Conservation (phyloP, 768 basidiomycete species). For the Psilocybe cubensis region DNA sequence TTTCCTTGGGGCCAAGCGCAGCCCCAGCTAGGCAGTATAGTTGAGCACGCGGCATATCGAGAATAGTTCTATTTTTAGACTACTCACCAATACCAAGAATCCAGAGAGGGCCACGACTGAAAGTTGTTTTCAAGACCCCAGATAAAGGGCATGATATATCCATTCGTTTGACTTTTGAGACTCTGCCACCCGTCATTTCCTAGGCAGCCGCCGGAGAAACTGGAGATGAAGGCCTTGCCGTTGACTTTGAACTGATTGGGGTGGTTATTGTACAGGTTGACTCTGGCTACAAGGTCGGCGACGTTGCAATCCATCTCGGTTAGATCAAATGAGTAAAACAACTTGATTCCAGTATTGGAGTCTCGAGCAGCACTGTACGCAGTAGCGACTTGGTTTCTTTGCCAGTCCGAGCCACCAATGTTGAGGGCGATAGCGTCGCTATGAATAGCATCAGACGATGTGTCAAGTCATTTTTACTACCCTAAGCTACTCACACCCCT, state of each 20-base stretch:
- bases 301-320: conserved; percentile 52
- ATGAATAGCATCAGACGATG: conserved; percentile 17
- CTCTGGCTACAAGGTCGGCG: conserved; percentile 41
- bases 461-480: conserved; percentile 19
- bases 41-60: not conserved
- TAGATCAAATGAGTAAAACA: conserved; percentile 63
- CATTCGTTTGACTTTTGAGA: conserved; percentile 49
- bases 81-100: conserved; percentile 53
- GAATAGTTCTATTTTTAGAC: not conserved
- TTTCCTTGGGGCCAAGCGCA: conserved; percentile 63
- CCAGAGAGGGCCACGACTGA: conserved; percentile 48
- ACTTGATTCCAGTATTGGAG: conserved; percentile 46
- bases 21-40: conserved; percentile 47
- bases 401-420: conserved; percentile 59
- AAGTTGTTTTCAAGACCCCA: conserved; percentile 53
- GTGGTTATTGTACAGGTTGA: conserved; percentile 50
- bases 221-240: conserved; percentile 60
- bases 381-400: conserved; percentile 45
- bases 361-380: conserved; percentile 56
- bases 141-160: conserved; percentile 59
- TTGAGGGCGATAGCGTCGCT: conserved; percentile 70
- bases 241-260: conserved; percentile 59
- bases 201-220: conserved; percentile 64
- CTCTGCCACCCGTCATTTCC: conserved; percentile 52
- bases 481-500: conserved; percentile 41